Conservation (phyloP, 2,329 filamentous ascomycete species). For the Ilyonectria destructans region DNA sequence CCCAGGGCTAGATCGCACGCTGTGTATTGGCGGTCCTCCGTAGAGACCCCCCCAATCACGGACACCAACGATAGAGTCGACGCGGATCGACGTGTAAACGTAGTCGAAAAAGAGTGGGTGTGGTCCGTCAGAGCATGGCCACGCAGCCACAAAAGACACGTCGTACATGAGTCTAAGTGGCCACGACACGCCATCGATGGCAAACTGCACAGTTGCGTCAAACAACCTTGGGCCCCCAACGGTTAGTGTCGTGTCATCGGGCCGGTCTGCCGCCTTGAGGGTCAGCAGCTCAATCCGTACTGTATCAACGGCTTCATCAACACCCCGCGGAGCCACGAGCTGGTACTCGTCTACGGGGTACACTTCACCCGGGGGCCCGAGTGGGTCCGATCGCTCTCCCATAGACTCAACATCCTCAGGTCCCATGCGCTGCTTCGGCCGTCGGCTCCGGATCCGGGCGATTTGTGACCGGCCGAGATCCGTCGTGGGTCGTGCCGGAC, state of each 20-base stretch:
- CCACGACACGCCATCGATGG: constrained; percentile 76
- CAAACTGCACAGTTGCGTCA: constrained; percentile 75
- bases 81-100: constrained; percentile 70
- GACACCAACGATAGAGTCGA: constrained; percentile 77
- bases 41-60: constrained; percentile 75
- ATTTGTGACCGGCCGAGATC: constrained; percentile 81
- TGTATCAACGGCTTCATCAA: constrained; percentile 74
- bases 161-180: constrained; percentile 75
- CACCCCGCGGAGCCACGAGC: constrained; percentile 69
- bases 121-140: constrained; percentile 75
- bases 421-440: constrained; percentile 70
- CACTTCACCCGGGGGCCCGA: constrained; percentile 74
- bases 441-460: constrained; percentile 76
- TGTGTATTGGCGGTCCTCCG: constrained; percentile 48
- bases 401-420: constrained; percentile 77
- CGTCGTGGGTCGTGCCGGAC: constrained; percentile 78
- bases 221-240: constrained; percentile 64
- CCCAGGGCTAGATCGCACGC: constrained; percentile 56
- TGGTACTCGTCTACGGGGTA: constrained; percentile 81
- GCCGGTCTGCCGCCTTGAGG: constrained; percentile 65
- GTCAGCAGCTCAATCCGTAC: constrained; percentile 80
- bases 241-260: constrained; percentile 41
- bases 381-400: constrained; percentile 77
- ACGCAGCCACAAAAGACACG: constrained; percentile 77
- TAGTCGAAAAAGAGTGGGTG: constrained; percentile 84